Percentiles rank a stretch among this genome's conserved stretches.
Evolutionary conservation across 2,329 filamentous ascomycete species (phyloP).

Genomic region (Phialophora chinensis): DNA sequence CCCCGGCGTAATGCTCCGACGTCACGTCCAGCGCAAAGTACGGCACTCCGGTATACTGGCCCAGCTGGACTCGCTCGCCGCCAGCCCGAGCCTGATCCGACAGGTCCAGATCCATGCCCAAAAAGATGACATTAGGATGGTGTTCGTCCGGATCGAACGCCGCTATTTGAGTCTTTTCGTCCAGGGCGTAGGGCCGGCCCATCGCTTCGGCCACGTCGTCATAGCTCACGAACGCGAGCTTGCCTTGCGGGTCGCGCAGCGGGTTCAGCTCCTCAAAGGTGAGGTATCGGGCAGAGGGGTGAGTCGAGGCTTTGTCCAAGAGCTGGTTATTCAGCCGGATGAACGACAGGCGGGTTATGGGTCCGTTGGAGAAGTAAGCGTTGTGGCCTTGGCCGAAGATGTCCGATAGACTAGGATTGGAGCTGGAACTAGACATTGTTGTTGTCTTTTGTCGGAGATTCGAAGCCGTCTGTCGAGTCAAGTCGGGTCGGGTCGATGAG

Average conservation of each 20-base stretch:
- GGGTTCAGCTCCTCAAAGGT: slow-evolving; percentile 80
- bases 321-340: slow-evolving; percentile 54
- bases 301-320: slow-evolving; percentile 53
- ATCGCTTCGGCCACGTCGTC: slow-evolving; percentile 73
- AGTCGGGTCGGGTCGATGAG: neutral
- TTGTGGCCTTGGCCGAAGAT: slow-evolving; percentile 28
- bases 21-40: slow-evolving; percentile 92
- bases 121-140: slow-evolving; percentile 76
- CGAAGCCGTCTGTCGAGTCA: neutral
- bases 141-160: slow-evolving; percentile 73
- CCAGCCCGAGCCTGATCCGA: neutral
- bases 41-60: slow-evolving; percentile 74
- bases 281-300: slow-evolving; percentile 65
- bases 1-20: slow-evolving; percentile 12
- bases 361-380: slow-evolving; percentile 48
- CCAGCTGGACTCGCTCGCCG: slow-evolving; percentile 49
- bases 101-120: slow-evolving; percentile 73
- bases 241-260: slow-evolving; percentile 64
- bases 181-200: slow-evolving; percentile 72
- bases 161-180: slow-evolving; percentile 74
- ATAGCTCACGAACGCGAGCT: slow-evolving; percentile 71
- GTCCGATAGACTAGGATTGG: slow-evolving; percentile 9
- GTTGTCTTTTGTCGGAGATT: neutral
- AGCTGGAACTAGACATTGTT: slow-evolving; percentile 9
- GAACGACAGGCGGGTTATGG: slow-evolving; percentile 56